Conservation (phyloP, 2,329 filamentous ascomycete species). For the Ceratocystis albifundus region DNA sequence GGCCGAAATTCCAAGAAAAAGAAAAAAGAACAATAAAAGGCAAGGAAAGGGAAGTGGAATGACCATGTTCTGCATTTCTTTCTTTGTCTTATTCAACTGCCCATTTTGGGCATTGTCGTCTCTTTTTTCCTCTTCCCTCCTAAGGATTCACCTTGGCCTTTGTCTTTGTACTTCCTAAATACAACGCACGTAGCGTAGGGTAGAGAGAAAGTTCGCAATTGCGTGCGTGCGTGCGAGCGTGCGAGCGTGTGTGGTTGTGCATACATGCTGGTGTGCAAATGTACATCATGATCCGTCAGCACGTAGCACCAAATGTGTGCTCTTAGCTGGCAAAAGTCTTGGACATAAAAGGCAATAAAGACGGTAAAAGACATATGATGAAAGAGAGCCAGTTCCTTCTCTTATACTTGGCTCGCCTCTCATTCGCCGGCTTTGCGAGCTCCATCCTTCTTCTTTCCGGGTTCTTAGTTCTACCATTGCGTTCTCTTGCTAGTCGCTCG, state of each 20-base stretch:
- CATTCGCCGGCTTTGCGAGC: conserved; percentile 1
- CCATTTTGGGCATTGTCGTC: background rate
- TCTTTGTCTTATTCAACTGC: background rate
- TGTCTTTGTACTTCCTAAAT: too few relatives aligned
- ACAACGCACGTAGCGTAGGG: too few relatives aligned
- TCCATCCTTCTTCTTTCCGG: background rate
- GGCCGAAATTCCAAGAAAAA: background rate
- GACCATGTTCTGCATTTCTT: background rate
- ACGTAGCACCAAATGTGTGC: too few relatives aligned
- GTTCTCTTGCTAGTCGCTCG: background rate
- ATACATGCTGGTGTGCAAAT: too few relatives aligned
- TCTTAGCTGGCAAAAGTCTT: too few relatives aligned
- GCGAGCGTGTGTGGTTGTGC: too few relatives aligned
- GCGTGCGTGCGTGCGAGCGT: too few relatives aligned
- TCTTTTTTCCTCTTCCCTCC: background rate
- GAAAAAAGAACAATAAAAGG: background rate
- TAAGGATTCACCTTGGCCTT: background rate
- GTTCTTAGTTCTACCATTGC: background rate
- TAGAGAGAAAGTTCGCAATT: too few relatives aligned
- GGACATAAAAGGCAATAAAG: background rate
- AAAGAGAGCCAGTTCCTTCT: background rate
- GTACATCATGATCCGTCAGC: too few relatives aligned
- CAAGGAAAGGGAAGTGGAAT: background rate
- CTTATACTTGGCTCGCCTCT: background rate
- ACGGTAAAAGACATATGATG: background rate